Percentiles rank a stretch among this genome's conserved stretches.
These are phyloP conservation scores for Melaleuca alternifolia DNA, from an alignment of 345 rosid species.

Conservation along the genomic window DNA sequence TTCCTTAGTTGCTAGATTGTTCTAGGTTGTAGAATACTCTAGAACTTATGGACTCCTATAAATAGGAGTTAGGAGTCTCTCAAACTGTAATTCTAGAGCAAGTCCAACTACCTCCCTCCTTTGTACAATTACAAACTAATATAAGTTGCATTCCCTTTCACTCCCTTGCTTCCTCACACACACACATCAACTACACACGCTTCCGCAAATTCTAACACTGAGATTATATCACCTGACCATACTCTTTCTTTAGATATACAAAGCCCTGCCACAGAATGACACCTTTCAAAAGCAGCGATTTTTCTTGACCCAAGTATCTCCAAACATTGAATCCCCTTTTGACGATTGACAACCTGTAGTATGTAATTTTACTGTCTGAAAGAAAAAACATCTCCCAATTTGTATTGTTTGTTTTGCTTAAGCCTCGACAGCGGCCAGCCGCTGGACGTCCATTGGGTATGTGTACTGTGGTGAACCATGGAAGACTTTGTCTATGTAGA, in stretches of 20 bases:
- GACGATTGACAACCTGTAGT: neutral
- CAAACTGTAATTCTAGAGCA: too few relatives aligned
- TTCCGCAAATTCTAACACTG: too few relatives aligned
- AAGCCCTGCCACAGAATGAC: neutral
- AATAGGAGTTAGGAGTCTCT: too few relatives aligned
- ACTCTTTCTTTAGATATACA: neutral
- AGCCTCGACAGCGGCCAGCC: constrained; percentile 11
- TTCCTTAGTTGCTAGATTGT: too few relatives aligned
- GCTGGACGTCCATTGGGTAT: constrained; percentile 36
- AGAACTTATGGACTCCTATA: too few relatives aligned
- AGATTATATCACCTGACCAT: neutral
- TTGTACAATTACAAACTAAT: too few relatives aligned
- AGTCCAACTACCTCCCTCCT: too few relatives aligned
- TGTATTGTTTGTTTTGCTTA: neutral
- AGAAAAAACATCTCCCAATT: neutral
- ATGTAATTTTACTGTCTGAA: neutral
- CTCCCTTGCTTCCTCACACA: too few relatives aligned
- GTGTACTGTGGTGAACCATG: constrained; percentile 26
- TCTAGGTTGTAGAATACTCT: too few relatives aligned
- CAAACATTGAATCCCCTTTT: neutral
- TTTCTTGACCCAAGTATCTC: neutral
- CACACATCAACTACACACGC: too few relatives aligned
- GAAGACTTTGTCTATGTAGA: constrained; percentile 35
- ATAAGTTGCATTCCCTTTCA: too few relatives aligned
- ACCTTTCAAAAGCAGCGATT: neutral